Base-by-base conservation (phyloP, 2,329 filamentous ascomycete species). In the Aspergillus sp. region DNA sequence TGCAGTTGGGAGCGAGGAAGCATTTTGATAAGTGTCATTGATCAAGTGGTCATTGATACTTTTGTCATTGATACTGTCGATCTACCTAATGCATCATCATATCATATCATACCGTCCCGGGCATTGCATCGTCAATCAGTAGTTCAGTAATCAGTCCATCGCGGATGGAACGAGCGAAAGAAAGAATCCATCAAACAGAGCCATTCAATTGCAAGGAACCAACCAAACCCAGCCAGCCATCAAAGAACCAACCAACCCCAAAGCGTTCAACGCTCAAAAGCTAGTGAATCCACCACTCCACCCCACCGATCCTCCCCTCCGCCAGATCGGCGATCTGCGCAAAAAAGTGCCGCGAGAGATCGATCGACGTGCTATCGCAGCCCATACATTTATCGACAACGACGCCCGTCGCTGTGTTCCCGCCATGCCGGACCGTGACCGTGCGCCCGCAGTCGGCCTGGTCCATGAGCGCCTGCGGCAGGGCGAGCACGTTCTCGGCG, bases 351-450 rank as follows among this genome's bases (percentile, higher is more conserved):
- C 66, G 58, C 43, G 71, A 74, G 44, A 80, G 67, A 49, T 86
- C 81, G 30, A 86, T 72, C 47, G 68, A 64, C 25, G 55, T 42
- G 20, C 47, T 32, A 39, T 30, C 49, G 57, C 84, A 91, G 47
- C 79, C 78, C 61, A 74, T 72, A 68, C 84, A 91, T 65, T 83
- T 85, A 66, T 91, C 84, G 32, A 71, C 71, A 40, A 88, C 74
- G 3, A 48, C 70, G 40, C 75, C 82, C 2, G 57, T 65, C 45
- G 66, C 55, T 2, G 68, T 69, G 55, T 72, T 72, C 55, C 81
- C 81, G 30, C 70, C 66, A 53, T 66, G 66, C 25, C 49, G 63
- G 63, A 86, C 75, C 43, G 70, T 77, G 51, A 88, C 72, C 30
- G 63, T 75, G 64, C 76, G 72, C 55, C 76, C 78, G 60, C 85